phyloP scores from a whole-genome alignment of 768 basidiomycete species.

The Suillus paluster region DNA sequence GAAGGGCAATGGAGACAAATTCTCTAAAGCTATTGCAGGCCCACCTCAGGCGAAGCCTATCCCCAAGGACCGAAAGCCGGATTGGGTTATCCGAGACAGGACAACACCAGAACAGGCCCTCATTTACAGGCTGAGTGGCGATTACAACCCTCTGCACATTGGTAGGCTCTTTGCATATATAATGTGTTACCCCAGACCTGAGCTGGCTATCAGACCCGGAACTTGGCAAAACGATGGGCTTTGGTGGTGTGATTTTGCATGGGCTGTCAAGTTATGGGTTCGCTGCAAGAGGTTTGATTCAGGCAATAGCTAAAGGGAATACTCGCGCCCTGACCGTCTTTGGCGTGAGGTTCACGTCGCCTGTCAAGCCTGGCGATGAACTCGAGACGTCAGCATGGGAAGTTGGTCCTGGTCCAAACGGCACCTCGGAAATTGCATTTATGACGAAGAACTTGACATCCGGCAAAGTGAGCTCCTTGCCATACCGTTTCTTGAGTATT shows the following conservation, averaged over 20 bases:
- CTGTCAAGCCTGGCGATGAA: constrained; percentile 82
- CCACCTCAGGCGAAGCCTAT: constrained; percentile 64
- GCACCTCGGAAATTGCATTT: constrained; percentile 63
- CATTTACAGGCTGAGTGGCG: constrained; percentile 74
- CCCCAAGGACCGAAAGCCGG: constrained; percentile 63
- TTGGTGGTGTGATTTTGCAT: constrained; percentile 86
- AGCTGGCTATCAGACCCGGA: constrained; percentile 56
- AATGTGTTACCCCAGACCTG: background rate
- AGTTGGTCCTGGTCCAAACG: constrained; percentile 65
- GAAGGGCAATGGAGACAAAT: constrained; percentile 64
- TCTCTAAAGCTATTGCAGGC: constrained; percentile 61
- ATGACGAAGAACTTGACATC: constrained; percentile 61
- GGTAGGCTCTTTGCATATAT: constrained; percentile 41
- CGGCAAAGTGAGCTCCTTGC: constrained; percentile 52
- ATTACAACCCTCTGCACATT: constrained; percentile 81
- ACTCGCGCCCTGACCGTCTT: constrained; percentile 67
- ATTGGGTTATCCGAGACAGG: constrained; percentile 64
- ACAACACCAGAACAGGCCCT: constrained; percentile 70
- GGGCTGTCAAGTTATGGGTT: constrained; percentile 85
- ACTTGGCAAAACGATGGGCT: constrained; percentile 74
- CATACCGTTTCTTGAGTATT: constrained; percentile 5
- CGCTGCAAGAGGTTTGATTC: constrained; percentile 75
- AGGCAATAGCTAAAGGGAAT: constrained; percentile 62
- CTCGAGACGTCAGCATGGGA: constrained; percentile 84
- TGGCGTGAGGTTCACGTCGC: constrained; percentile 79